phyloP scores from a whole-genome alignment of 129 eudicot genomes.

The Gnaphalium uliginosum region DNA sequence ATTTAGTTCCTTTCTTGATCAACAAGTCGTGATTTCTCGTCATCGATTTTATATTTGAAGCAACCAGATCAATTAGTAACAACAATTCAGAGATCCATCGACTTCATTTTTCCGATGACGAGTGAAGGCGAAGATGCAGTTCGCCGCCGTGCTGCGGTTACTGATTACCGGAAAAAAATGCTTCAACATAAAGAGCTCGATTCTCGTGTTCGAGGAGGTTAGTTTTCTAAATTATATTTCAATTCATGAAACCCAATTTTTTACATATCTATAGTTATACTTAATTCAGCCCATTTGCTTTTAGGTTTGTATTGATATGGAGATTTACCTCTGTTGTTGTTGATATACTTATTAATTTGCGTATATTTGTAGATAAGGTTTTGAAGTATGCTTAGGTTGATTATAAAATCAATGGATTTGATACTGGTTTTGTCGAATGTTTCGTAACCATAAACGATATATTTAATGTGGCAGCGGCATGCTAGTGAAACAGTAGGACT shows the following conservation, averaged over 20 bases:
- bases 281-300: not conserved
- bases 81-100: conserved; percentile 19
- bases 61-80: conserved; percentile 9
- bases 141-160: conserved; percentile 61
- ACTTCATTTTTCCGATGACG: conserved; percentile 36
- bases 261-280: not conserved
- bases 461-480: not conserved
- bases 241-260: not conserved
- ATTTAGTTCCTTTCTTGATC: conserved; percentile 33
- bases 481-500: not conserved
- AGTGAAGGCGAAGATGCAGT: conserved; percentile 75
- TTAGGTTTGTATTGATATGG: not conserved
- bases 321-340: not conserved
- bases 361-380: not conserved
- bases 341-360: not conserved
- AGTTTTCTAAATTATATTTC: not conserved
- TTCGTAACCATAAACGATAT: too few species aligned
- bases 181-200: conserved; percentile 91
- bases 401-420: not conserved
- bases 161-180: conserved; percentile 81
- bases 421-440: not conserved
- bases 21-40: conserved; percentile 24
- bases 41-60: not conserved
- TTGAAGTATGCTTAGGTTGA: not conserved
- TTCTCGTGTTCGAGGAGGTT: conserved; percentile 63